Evolutionary conservation across 768 basidiomycete species (phyloP), one percentile per base, ranked within the genome.

Genomic region (Phaeotremella fagi): DNA sequence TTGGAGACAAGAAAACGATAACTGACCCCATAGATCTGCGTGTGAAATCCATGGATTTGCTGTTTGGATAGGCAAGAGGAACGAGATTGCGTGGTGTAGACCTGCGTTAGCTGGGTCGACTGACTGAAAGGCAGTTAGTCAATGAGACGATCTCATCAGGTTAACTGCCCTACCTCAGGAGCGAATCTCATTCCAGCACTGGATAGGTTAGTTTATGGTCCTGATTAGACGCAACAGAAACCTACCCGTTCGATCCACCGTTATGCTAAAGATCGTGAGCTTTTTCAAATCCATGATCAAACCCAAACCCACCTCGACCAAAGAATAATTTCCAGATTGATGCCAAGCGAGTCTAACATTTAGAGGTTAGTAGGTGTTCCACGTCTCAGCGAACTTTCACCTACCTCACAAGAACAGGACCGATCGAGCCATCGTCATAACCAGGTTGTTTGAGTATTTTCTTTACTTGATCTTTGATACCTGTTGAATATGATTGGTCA

Each of bases 321-420:
- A 58, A 36, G 60, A 64, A 57, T 67, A 74, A 20, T 71, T 74
- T 2, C 72, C 73, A 35, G 65, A 66, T n/a, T 70, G 68, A 57
- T 75, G 75, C 74, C 74, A 75, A 25, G 73, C 73, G 15, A 75
- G 59, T 51, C 72, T 73, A 41, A 48, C 28, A 29, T 50, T 5
- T 45, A 2, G 2, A 23, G 27, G 45, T 27, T 23, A 31, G 23
- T 28, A 24, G 11, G 14, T 12, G 22, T 12, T 33, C 18, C 6
- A 29, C 11, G 45, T 3, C 23, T 23, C 16, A 23, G 29, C 28
- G 45, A 89, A 81, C 63, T 88, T 85, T 11, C 14, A 28, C 66
- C 22, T 27, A 73, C 69, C 75, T 54, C 24, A 75, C 73, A 36
- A 74, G 59, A 1, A 75, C 58, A 23, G 75, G 75, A 22, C 75